Percentiles rank a stretch among this genome's conserved stretches.
Evolutionary conservation across 106 monocot species (phyloP).

Genomic region (Xerophyta viscosa): DNA sequence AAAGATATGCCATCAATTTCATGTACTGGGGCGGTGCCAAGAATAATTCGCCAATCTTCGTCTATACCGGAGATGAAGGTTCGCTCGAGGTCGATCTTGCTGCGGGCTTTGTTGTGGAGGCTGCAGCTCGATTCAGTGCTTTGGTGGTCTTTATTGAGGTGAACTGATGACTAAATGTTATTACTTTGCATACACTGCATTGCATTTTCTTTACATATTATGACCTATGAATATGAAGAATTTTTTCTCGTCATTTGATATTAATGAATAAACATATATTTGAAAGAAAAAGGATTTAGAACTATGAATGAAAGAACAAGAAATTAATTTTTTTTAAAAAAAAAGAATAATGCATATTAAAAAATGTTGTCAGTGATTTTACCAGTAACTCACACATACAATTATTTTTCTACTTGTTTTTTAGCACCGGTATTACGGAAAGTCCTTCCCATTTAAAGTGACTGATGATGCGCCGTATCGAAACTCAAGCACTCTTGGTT

Average conservation of each 20-base stretch:
- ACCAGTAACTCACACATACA: too few species aligned
- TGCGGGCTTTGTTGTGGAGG: neutral
- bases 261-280: too few species aligned
- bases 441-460: slow-evolving; percentile 23
- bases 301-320: too few species aligned
- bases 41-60: neutral
- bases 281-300: too few species aligned
- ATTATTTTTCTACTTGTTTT: neutral
- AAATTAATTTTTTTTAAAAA: too few species aligned
- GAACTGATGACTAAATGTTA: too few species aligned
- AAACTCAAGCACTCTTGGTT: slow-evolving; percentile 23
- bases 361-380: too few species aligned
- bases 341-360: too few species aligned
- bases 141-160: neutral
- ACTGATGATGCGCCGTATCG: slow-evolving; percentile 12
- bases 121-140: neutral
- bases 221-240: neutral
- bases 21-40: slow-evolving; percentile 34
- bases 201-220: too few species aligned
- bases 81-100: neutral
- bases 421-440: slow-evolving; percentile 30
- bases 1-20: slow-evolving; percentile 28
- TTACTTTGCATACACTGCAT: too few species aligned
- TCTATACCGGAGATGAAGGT: neutral
- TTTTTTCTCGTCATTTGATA: too few species aligned